A percentile compares a stretch with the other conserved stretches of the same genome.
These are phyloP conservation scores for Irpex rosettiformis DNA, from an alignment of 1,284 basidiomycete species.

Conservation along the genomic window DNA sequence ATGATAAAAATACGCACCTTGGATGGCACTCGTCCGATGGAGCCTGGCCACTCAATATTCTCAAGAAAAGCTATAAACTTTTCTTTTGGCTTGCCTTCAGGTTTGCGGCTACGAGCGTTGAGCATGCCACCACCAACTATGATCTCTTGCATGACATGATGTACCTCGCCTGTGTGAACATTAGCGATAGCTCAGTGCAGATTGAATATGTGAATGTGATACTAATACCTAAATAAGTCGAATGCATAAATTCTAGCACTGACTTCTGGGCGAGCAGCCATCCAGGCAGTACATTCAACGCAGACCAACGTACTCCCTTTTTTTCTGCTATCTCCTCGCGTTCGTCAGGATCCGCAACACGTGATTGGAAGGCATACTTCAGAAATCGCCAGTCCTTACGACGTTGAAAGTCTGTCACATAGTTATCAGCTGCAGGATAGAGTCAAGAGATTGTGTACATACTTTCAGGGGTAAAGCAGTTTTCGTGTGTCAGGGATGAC, in stretches of 20 bases:
- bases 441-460: not conserved
- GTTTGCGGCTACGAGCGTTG: slow-evolving; percentile 2
- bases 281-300: slow-evolving; percentile 12
- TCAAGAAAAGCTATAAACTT: slow-evolving; percentile 16
- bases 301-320: slow-evolving; percentile 17
- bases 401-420: slow-evolving; percentile 1
- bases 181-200: not conserved
- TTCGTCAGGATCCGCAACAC: not conserved
- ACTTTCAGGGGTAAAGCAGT: not conserved
- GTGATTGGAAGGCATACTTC: slow-evolving; percentile 19
- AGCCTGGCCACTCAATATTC: slow-evolving; percentile 20
- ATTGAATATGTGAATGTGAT: not conserved
- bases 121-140: slow-evolving; percentile 21
- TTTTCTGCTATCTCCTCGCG: slow-evolving; percentile 15
- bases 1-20: slow-evolving; percentile 12
- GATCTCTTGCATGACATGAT: slow-evolving; percentile 23
- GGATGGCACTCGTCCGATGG: slow-evolving; percentile 18
- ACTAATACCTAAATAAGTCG: slow-evolving; percentile 12
- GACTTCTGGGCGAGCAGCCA: slow-evolving; percentile 15
- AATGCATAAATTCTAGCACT: slow-evolving; percentile 19
- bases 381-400: slow-evolving; percentile 14
- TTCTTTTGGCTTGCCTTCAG: slow-evolving; percentile 8
- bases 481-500: not conserved
- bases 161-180: slow-evolving; percentile 9
- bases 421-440: not conserved